A percentile compares a stretch with the other conserved stretches of the same genome.
phyloP scores from a whole-genome alignment of 2,329 filamentous ascomycete species.

The Ophiocordyceps camponoti-saundersi region DNA sequence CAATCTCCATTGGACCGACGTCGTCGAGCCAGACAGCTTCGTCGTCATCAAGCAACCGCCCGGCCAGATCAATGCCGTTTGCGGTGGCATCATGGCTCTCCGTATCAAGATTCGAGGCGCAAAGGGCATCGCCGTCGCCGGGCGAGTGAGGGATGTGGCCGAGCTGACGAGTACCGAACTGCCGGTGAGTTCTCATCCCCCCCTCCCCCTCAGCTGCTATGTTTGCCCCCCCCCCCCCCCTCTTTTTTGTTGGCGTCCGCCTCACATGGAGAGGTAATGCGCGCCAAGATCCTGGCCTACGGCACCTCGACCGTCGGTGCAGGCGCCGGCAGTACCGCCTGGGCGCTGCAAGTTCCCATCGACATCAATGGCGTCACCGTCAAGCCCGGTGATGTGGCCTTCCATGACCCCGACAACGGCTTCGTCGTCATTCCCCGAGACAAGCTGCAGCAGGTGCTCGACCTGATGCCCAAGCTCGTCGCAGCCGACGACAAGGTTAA shows the following conservation, averaged over 20 bases:
- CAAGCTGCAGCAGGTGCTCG: constrained; percentile 41
- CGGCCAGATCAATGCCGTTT: constrained; percentile 49
- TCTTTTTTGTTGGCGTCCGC: too few relatives aligned
- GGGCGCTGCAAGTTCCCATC: constrained; percentile 30
- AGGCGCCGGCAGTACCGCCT: constrained; percentile 36
- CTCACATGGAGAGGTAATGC: neutral
- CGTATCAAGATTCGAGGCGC: constrained; percentile 47
- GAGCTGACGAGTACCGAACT: constrained; percentile 39
- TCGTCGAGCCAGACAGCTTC: constrained; percentile 40
- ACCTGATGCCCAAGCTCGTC: constrained; percentile 34
- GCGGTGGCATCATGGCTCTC: constrained; percentile 62
- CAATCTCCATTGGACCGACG: constrained; percentile 52
- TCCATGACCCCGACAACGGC: constrained; percentile 53
- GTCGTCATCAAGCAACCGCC: constrained; percentile 49
- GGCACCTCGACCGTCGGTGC: constrained; percentile 41
- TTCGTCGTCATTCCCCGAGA: constrained; percentile 49
- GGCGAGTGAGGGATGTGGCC: constrained; percentile 47
- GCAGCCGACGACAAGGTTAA: constrained; percentile 43
- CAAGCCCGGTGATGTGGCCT: constrained; percentile 46
- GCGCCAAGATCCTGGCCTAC: constrained; percentile 32
- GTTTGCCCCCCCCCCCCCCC: neutral
- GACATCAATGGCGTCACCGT: constrained; percentile 24
- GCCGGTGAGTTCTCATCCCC: constrained; percentile 26
- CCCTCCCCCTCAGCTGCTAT: neutral
- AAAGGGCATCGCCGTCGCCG: constrained; percentile 47